Conservation (phyloP, 2,329 filamentous ascomycete species). For the Venturia oleaginea region DNA sequence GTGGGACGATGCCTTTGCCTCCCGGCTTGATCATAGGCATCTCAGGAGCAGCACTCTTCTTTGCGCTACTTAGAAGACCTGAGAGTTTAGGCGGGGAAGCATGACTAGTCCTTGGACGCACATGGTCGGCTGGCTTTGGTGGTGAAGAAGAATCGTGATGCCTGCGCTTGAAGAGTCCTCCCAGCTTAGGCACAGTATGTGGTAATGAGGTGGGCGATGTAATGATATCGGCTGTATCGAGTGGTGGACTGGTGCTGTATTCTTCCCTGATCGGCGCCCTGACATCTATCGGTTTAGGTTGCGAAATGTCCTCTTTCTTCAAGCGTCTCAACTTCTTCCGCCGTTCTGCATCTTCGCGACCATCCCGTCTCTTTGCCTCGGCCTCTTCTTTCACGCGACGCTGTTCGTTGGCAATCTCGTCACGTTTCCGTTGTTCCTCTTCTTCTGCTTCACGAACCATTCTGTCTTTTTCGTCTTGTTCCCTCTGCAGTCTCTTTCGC, state of each 20-base stretch:
- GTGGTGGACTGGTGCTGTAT: neutral
- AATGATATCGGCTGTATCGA: neutral
- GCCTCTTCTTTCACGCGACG: conserved; percentile 5
- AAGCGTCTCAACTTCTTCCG: conserved; percentile 5
- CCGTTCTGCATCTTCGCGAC: neutral
- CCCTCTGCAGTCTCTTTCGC: neutral
- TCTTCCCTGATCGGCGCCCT: neutral
- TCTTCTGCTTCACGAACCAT: neutral
- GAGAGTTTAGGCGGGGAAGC: conserved; percentile 12
- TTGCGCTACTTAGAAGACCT: neutral
- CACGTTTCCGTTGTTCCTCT: conserved; percentile 3
- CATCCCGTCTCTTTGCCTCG: neutral
- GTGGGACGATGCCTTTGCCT: conserved; percentile 41
- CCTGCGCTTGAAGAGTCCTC: conserved; percentile 11
- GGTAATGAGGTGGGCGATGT: neutral
- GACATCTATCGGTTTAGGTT: neutral
- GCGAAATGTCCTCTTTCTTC: neutral
- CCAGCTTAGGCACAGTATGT: neutral
- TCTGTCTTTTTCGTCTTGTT: neutral
- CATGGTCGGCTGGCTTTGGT: neutral
- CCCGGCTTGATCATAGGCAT: conserved; percentile 32
- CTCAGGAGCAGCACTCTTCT: conserved; percentile 10
- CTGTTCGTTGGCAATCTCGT: conserved; percentile 1
- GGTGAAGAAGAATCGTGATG: conserved; percentile 8
- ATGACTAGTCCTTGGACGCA: conserved; percentile 9